Base-by-base conservation (phyloP, 1,139 yeast genomes). In the Yamadazyma triangularis region DNA sequence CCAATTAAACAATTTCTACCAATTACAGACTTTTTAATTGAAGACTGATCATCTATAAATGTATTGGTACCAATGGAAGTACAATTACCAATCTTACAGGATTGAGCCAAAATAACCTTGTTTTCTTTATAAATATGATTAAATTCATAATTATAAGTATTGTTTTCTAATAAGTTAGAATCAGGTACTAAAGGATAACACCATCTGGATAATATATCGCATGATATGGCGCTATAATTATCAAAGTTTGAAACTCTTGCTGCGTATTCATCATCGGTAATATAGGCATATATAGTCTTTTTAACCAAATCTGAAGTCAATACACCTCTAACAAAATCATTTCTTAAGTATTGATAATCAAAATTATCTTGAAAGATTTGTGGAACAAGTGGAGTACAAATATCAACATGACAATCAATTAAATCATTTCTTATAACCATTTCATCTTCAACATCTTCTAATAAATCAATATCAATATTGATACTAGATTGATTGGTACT, bases 291-390 rank as follows among this genome's bases (percentile, higher is more conserved):
- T 25, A 91, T 85, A 36, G 93, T 85, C 53, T 91, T 91, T 44
- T 89, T 91, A 46, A 91, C 66, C 45, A 91, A 72, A 58, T 91
- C 99, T 30, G 94, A 83, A 10, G 94, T 81, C 38, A 93, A 69
- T 19, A 91, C 93, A 32, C 97, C 97, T 46, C 77, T 82, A 19
- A 91, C 84, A 51, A 91, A 91, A 58, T 91, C 98, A 26, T 73
- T 68, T 57, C 99, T 74, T 42, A 91, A 67, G 36, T 76, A 66
- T 54, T 89, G 96, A 56, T 89, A 91, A 60, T 91, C 99, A 48
- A 91, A 91, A 55, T 91, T 89, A 51, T 91, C 99, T 46, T 87
- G 95, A 60, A 89, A 91, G 38, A 91, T 79, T 15, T 94, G 94
- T 1, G 97, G 97, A 18, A 93, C 96, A 45, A 83, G 89, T 2